Conservation (phyloP, 1,284 basidiomycete species). For the Cutaneotrichosporon cavernicola region DNA sequence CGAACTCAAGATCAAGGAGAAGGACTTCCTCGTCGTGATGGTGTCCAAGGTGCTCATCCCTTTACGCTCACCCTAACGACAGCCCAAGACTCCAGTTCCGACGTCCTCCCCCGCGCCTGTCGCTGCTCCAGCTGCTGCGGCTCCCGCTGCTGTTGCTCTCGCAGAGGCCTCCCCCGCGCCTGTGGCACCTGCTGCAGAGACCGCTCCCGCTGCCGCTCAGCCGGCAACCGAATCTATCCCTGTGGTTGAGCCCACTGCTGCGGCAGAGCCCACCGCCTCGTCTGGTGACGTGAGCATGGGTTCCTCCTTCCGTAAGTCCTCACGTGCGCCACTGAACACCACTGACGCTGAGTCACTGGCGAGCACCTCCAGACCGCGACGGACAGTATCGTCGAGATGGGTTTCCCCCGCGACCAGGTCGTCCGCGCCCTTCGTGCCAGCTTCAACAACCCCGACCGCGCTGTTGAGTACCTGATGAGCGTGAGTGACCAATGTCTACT, state of each 20-base stretch:
- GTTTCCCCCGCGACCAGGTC: conserved; percentile 84
- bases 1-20: conserved; percentile 92
- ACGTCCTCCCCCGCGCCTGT: conserved; percentile 51
- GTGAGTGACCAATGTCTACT: conserved; percentile 57
- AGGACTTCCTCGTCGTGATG: conserved; percentile 99
- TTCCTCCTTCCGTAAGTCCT: conserved; percentile 45
- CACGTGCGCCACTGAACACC: too few species aligned
- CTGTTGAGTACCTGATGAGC: conserved; percentile 94
- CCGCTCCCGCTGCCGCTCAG: conserved; percentile 33
- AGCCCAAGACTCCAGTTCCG: conserved; percentile 50
- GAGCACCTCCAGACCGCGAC: conserved; percentile 71
- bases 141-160: conserved; percentile 46
- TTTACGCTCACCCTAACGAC: conserved; percentile 7
- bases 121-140: conserved; percentile 35
- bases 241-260: conserved; percentile 28
- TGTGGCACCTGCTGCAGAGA: conserved; percentile 33
- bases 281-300: conserved; percentile 21
- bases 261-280: conserved; percentile 27
- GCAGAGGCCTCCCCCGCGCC: conserved; percentile 28
- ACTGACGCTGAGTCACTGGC: conserved; percentile 61
- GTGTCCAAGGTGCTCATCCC: conserved; percentile 70
- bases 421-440: conserved; percentile 84
- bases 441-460: conserved; percentile 97
- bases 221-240: conserved; percentile 44
- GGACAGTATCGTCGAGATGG: conserved; percentile 88